These are phyloP conservation scores for Kwoniella sp. DNA, from an alignment of 768 basidiomycete species.

Conservation along the genomic window DNA sequence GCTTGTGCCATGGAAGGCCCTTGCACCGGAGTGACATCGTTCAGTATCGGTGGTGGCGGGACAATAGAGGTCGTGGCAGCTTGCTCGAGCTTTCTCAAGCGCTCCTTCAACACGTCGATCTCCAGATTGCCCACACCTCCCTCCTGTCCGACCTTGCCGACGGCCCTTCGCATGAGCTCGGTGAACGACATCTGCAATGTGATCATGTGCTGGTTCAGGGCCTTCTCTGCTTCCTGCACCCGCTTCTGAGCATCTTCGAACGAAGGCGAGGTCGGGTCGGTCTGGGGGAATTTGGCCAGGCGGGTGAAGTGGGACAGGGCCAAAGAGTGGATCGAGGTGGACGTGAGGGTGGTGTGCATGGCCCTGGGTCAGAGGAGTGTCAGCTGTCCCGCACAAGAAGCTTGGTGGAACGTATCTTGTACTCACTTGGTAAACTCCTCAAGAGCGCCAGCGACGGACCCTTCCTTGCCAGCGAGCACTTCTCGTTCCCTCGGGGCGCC, in stretches of 20 bases:
- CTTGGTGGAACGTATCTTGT: neutral
- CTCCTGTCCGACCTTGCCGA: conserved; percentile 3
- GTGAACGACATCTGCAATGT: conserved; percentile 4
- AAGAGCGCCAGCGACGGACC: conserved; percentile 2
- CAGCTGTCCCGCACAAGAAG: no score
- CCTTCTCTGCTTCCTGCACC: conserved; percentile 7
- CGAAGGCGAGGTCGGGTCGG: neutral
- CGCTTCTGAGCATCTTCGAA: conserved; percentile 17
- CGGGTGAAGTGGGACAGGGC: conserved; percentile 8
- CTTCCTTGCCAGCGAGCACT: neutral
- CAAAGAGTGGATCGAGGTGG: conserved; percentile 12
- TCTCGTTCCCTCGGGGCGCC: neutral
- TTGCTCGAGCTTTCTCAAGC: conserved; percentile 14
- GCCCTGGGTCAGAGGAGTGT: conserved; percentile 11
- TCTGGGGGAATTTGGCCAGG: neutral
- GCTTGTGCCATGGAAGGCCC: no score
- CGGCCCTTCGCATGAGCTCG: conserved; percentile 10
- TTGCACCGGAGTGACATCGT: no score
- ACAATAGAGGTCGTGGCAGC: neutral
- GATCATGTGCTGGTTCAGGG: conserved; percentile 7
- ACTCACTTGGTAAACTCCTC: conserved; percentile 16
- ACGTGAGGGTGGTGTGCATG: conserved; percentile 18
- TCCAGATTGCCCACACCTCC: conserved; percentile 8
- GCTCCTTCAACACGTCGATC: conserved; percentile 14
- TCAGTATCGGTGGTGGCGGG: neutral